phyloP scores from a whole-genome alignment of 441 rosid genomes.

The Daphne laureola region DNA sequence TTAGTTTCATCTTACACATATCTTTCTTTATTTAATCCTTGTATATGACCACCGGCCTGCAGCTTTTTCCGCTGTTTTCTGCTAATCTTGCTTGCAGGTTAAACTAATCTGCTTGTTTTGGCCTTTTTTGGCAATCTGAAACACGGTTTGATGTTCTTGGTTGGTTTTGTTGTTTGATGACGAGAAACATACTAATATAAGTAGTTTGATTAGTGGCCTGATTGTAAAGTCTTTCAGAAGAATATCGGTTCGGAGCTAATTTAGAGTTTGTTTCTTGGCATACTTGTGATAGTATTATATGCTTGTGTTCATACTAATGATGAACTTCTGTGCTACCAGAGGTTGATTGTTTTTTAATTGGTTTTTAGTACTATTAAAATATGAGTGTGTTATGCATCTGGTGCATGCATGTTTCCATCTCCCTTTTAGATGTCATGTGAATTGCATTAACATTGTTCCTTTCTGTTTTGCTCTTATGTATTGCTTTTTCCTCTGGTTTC shows the following conservation, averaged over 20 bases:
- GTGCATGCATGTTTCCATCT: slow-evolving; percentile 16
- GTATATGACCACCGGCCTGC: too few species aligned
- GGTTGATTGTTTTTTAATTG: slow-evolving; percentile 8
- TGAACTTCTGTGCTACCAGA: slow-evolving; percentile 12
- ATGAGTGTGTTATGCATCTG: slow-evolving; percentile 15
- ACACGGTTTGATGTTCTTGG: neutral
- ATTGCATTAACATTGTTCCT: slow-evolving; percentile 12
- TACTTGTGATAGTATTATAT: slow-evolving; percentile 9
- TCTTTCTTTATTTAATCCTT: slow-evolving; percentile 1
- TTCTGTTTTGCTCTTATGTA: slow-evolving; percentile 5
- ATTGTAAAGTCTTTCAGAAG: slow-evolving; percentile 2
- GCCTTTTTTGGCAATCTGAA: too few species aligned
- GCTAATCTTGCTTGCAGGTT: neutral
- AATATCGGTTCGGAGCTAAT: slow-evolving; percentile 16
- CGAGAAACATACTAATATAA: slow-evolving; percentile 3
- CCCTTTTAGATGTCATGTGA: slow-evolving; percentile 19
- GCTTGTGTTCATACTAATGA: slow-evolving; percentile 14
- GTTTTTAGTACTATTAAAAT: slow-evolving; percentile 11
- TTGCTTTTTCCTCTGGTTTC: too few species aligned
- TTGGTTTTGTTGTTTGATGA: neutral
- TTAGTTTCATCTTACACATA: neutral
- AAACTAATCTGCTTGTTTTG: neutral
- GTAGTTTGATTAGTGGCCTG: slow-evolving; percentile 7
- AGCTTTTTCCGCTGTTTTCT: neutral
- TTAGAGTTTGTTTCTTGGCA: slow-evolving; percentile 19